Conservation (phyloP, 169 alveolate species). For the Cardiosporidium cionae region DNA sequence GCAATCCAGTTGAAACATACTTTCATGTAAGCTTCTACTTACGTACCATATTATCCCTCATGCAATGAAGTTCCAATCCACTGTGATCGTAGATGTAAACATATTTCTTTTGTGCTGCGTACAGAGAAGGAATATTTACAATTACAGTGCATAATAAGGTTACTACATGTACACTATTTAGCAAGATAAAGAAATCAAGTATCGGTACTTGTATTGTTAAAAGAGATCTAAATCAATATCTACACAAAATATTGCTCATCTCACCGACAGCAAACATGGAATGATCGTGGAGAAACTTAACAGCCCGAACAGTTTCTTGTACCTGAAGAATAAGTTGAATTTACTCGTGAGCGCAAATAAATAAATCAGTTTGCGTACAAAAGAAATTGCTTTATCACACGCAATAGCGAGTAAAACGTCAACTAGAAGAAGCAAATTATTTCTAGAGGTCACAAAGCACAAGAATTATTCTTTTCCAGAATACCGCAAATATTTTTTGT, state of each 20-base stretch:
- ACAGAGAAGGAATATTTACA: neutral
- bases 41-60: conserved; percentile 60
- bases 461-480: neutral
- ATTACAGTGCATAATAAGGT: neutral
- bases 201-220: conserved; percentile 54
- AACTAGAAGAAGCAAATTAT: neutral
- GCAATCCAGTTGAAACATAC: too few species aligned
- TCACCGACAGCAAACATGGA: conserved; percentile 61
- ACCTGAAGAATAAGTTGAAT: conserved; percentile 6
- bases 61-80: conserved; percentile 82
- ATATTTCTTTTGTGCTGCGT: conserved; percentile 69
- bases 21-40: too few species aligned
- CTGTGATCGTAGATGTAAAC: conserved; percentile 74
- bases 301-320: conserved; percentile 62
- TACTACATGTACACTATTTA: neutral
- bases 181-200: conserved; percentile 5
- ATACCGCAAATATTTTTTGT: neutral
- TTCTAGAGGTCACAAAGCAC: neutral
- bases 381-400: neutral
- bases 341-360: neutral
- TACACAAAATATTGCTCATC: neutral
- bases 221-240: neutral
- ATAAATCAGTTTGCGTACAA: neutral
- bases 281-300: conserved; percentile 69
- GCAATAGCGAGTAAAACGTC: neutral